Evolutionary conservation across 2,329 filamentous ascomycete genomes (phyloP).

Genomic region (Thelonectria blattea): DNA sequence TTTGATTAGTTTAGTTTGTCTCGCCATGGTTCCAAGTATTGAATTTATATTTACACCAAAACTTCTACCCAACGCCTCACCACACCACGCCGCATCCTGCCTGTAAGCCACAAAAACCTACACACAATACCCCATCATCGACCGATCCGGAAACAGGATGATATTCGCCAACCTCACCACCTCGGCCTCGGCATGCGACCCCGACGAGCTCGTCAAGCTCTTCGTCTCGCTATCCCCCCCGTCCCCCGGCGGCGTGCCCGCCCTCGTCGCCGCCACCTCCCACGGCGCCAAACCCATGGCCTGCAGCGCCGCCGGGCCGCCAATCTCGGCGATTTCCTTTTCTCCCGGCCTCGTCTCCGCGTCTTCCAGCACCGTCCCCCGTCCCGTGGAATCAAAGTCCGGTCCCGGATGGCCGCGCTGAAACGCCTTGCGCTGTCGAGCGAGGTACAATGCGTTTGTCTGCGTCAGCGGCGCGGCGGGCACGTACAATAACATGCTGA

Average conservation of each 20-base stretch:
- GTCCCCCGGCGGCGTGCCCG: slow-evolving; percentile 39
- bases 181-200: slow-evolving; percentile 55
- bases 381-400: slow-evolving; percentile 61
- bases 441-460: slow-evolving; percentile 63
- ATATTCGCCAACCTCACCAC: slow-evolving; percentile 61
- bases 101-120: slow-evolving; percentile 3
- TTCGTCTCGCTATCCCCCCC: slow-evolving; percentile 36
- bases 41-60: neutral
- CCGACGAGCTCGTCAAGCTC: slow-evolving; percentile 36
- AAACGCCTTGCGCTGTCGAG: slow-evolving; percentile 63
- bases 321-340: slow-evolving; percentile 57
- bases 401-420: slow-evolving; percentile 59
- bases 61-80: slow-evolving; percentile 2
- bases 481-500: slow-evolving; percentile 61
- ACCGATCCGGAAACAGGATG: slow-evolving; percentile 61
- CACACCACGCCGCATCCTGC: too few relatives aligned
- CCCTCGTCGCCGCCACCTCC: slow-evolving; percentile 46
- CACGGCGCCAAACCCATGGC: slow-evolving; percentile 65
- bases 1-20: neutral
- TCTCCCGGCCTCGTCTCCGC: slow-evolving; percentile 56
- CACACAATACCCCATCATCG: slow-evolving; percentile 42
- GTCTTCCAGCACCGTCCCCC: slow-evolving; percentile 55
- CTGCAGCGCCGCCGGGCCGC: slow-evolving; percentile 56
- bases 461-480: slow-evolving; percentile 63
- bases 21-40: slow-evolving; percentile 4